Base-by-base conservation (phyloP, 2,329 filamentous ascomycete genomes). In the Monilinia aucupariae region DNA sequence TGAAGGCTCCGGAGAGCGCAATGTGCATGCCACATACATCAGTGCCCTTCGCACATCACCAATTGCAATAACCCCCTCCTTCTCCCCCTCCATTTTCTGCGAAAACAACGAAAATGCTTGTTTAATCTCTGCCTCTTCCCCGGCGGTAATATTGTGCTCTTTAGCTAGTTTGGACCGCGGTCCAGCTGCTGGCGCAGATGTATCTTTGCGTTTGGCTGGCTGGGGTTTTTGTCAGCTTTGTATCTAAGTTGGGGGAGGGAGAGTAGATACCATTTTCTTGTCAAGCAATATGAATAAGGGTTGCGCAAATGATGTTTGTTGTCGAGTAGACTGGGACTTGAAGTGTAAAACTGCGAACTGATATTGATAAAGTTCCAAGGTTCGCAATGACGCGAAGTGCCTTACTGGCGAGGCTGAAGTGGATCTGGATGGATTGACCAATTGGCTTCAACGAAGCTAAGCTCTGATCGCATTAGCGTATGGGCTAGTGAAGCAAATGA, bases 71-170 rank as follows among this genome's bases (percentile, higher is more conserved):
- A 72, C 65, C 2, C 87, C 88, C 62, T 88, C 79, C 72, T 91
- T 90, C 70, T 92, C 87, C 59, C 88, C 85, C 25, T 86, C 81
- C 75, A 85, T 85, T 43, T 87, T 85, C 68, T 88, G 82, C 1
- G 86, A 79, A 75, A 97, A 99, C 9, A 97, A 82, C 27, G 84
- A 81, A 75, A 94, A 97, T 17, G 92, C 92, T 76, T 97, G 92
- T 71, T 85, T 87, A 73, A 99, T 96, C 77, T 97, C 92, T 69
- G 84, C 82, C 77, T 97, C 93, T 77, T 97, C 89, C 67, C 88
- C 85, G 48, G 87, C 88, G 17, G 85, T 88, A 72, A 97, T 85
- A 75, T 92, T 88, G 81, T 97, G 87, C 73, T 96, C 91, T 77
- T 92, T 93, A 37, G 93, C 93, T 70, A 97, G 90, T 75, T 92